Base-by-base conservation (phyloP, 1,284 basidiomycete genomes). In the Microbotryum violaceum region DNA sequence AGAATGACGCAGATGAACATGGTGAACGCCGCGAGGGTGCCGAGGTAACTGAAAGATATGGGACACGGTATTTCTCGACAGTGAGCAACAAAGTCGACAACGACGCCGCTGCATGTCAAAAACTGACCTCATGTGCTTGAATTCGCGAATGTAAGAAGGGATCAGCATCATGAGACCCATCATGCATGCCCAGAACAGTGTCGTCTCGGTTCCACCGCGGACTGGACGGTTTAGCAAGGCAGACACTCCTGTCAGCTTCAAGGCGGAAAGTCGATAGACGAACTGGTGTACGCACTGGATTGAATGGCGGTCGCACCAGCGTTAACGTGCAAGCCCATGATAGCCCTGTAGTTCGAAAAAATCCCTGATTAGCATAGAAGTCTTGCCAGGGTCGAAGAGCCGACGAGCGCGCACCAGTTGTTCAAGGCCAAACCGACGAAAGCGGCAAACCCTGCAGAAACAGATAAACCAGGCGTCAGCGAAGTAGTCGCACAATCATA, bases 161-260 rank as follows among this genome's bases (percentile, higher is more conserved):
- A 62, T 18, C 49, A 69, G 68, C 72, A 72, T 73, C 56, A 58
- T 46, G 44, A 56, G n/a, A 18, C 56, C 47, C 49, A 60, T 56
- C 20, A 21, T 9, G 42, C 20, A 25, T 56, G 79, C 80, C 75
- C 83, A 85, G 1, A 77, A 76, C 50, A 85, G 76, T 0, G 83
- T 83, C 73, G 82, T 84, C 23, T 77, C 71, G 0, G 79, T 78
- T n/a, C 79, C 79, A 66, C 82, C 77, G 1, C 80, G 79, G 4
- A 86, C 76, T 0, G 83, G 37, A 18, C 14, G 16, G 12, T 42
- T 84, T 76, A 85, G 85, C 59, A 85, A 72, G 57, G 76, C 68
- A n/a, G 63, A 56, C 16, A 56, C 33, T 8, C 61, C 63, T 12
- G 37, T 42, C 37, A 18, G 37, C 37, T 18, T 42, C 37, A 42